Conservation (phyloP, 441 rosid genomes). For the Lepidium campestre region DNA sequence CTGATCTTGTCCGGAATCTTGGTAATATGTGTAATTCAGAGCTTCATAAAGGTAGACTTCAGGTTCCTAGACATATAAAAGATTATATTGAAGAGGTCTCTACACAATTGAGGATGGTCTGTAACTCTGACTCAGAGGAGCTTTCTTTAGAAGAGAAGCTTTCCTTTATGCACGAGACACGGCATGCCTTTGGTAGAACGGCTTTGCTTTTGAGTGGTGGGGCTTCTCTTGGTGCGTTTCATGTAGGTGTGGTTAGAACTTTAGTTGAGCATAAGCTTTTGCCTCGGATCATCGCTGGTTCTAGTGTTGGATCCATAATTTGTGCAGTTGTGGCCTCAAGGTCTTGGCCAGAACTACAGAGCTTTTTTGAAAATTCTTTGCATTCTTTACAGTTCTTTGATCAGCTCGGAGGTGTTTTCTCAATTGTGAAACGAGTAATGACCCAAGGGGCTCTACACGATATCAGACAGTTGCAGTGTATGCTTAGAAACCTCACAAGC, state of each 20-base stretch:
- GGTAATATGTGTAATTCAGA: constrained; percentile 96
- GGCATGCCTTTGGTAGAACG: constrained; percentile 94
- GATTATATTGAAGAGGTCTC: constrained; percentile 89
- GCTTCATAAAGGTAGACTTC: constrained; percentile 96
- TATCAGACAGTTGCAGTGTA: constrained; percentile 76
- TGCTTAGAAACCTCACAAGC: constrained; percentile 78
- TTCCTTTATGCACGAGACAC: constrained; percentile 86
- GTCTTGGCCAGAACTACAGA: constrained; percentile 94
- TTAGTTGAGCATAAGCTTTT: constrained; percentile 80
- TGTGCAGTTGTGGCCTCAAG: constrained; percentile 76
- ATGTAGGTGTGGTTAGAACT: constrained; percentile 79
- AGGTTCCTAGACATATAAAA: constrained; percentile 79
- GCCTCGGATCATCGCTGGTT: constrained; percentile 87
- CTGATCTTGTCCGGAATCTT: constrained; percentile 86
- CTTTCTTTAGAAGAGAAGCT: constrained; percentile 87
- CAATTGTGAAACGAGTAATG: constrained; percentile 80
- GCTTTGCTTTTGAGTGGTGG: constrained; percentile 96
- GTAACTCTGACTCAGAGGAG: constrained; percentile 76
- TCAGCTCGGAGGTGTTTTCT: constrained; percentile 78
- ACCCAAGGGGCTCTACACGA: constrained; percentile 87
- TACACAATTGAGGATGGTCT: constrained; percentile 83
- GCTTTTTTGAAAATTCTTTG: constrained; percentile 76
- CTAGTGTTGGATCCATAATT: constrained; percentile 90
- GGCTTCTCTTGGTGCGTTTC: constrained; percentile 93
- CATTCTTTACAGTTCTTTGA: constrained; percentile 80